Percentiles rank a stretch among this genome's conserved stretches.
Conservation (phyloP, 73 alveolate genomes). For the Paramecium caudatum region DNA sequence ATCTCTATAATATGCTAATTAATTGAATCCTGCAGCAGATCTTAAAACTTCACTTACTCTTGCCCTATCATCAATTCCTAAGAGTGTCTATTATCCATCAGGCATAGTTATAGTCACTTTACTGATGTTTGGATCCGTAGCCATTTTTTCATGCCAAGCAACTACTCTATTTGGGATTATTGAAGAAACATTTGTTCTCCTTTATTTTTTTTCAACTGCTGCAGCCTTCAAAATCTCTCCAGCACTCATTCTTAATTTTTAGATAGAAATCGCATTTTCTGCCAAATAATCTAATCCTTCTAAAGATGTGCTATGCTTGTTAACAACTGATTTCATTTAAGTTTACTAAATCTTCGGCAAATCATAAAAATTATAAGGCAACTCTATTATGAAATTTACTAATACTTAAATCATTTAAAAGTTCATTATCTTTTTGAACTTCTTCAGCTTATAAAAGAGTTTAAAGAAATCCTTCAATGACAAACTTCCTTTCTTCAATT, state of each 20-base stretch:
- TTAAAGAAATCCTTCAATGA: constrained; percentile 26
- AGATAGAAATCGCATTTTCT: not conserved
- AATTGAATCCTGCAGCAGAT: constrained; percentile 1
- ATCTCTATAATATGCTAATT: constrained; percentile 34
- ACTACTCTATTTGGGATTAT: not conserved
- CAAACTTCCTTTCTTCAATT: constrained; percentile 52
- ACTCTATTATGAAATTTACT: not conserved
- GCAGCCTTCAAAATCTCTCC: constrained; percentile 54
- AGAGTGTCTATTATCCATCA: not conserved
- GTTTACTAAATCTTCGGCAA: not conserved
- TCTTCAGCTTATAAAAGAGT: not conserved
- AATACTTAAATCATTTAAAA: constrained; percentile 22
- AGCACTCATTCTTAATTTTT: constrained; percentile 24
- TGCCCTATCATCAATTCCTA: constrained; percentile 50
- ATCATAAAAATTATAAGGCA: constrained; percentile 41
- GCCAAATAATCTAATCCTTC: constrained; percentile 50
- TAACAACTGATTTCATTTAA: not conserved
- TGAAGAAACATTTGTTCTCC: not conserved
- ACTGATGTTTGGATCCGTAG: not conserved
- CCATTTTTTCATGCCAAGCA: not conserved
- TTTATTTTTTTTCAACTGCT: not conserved
- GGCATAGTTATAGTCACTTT: constrained; percentile 41
- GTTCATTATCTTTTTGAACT: not conserved
- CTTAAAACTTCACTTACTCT: constrained; percentile 1
- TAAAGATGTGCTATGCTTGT: not conserved